Evolutionary conservation across 331 rosid genomes (phyloP), one percentile per base, ranked within the genome.

Genomic region (Prunus yedoensis): DNA sequence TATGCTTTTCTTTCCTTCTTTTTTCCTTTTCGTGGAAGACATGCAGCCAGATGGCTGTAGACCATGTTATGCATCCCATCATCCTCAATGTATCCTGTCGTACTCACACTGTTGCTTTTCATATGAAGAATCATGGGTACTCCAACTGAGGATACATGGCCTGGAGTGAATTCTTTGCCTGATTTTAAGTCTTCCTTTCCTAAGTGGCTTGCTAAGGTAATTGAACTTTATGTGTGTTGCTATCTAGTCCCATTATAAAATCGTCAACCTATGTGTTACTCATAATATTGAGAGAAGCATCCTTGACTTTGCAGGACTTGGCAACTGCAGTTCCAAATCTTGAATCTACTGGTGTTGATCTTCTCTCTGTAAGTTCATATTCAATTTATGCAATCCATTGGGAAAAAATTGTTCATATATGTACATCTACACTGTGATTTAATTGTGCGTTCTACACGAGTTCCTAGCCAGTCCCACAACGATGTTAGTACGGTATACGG

Each of bases 101-200:
- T 81, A 47, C 77, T 79, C 51, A 76, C 66, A 68, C 67, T 72
- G 60, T 80, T 80, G 71, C 56, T 81, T 77, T 56, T 74, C 78
- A 30, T 74, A 43, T 91, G 86, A 87, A 94, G 98, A 84, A 83
- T 91, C 83, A n/a, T 85, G 95, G 98, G 98, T 43, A 91, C 97
- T 15, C 98, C 98, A 77, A 94, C 76, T 21, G 98, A 91, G 76
- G 95, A 94, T 77, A 85, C 93, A 49, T 94, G 98, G 98, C 97
- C 97, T 43, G 97, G 97, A 85, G 97, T 94, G 80, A 91, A 85
- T 85, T 89, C 97, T 77, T 82, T 94, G 89, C 98, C 98, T 78
- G 98, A 94, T 86, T 94, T 83, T 78, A 94, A 92, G 82, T 85
- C 95, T 78, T 84, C 98, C 78, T 94, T 94, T 78, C 98, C 98